A percentile compares a stretch with the other conserved stretches of the same genome.
phyloP scores from a whole-genome alignment of 495 filamentous ascomycete species.

The Penicillium alfredii region DNA sequence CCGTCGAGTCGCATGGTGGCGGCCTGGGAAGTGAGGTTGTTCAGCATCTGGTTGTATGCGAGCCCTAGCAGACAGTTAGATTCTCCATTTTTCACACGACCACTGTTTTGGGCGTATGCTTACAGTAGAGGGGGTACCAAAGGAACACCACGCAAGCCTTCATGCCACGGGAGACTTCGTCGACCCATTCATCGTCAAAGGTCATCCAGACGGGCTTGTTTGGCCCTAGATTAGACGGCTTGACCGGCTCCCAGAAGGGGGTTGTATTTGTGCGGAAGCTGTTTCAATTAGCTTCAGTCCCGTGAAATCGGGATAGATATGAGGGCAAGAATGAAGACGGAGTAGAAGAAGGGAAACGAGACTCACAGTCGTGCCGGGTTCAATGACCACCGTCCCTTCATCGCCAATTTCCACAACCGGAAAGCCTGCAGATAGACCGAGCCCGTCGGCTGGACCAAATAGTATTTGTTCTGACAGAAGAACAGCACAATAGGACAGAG shows the following conservation, averaged over 20 bases:
- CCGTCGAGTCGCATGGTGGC: constrained; percentile 63
- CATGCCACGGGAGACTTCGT: constrained; percentile 63
- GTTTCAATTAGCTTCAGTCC: constrained; percentile 36
- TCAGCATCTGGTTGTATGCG: constrained; percentile 48
- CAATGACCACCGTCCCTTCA: constrained; percentile 58
- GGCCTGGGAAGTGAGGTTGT: constrained; percentile 73
- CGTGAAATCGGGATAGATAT: constrained; percentile 44
- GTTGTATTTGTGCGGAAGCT: too few relatives aligned
- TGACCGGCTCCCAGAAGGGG: constrained; percentile 61
- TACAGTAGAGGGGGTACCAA: constrained; percentile 43
- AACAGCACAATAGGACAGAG: constrained; percentile 59
- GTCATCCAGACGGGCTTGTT: constrained; percentile 54
- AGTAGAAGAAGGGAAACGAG: not conserved
- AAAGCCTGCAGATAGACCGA: constrained; percentile 56
- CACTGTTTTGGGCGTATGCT: not conserved
- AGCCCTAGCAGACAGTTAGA: constrained; percentile 39
- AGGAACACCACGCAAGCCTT: constrained; percentile 62
- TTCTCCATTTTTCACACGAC: not conserved
- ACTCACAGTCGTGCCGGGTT: constrained; percentile 41
- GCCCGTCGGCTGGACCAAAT: constrained; percentile 51
- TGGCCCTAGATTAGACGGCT: constrained; percentile 51
- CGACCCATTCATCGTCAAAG: constrained; percentile 70
- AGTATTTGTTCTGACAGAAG: constrained; percentile 55
- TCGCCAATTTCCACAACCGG: constrained; percentile 49
- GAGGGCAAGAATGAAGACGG: not conserved